Base-by-base conservation (phyloP, 1,284 basidiomycete species). In the Boletus nobilissimus region DNA sequence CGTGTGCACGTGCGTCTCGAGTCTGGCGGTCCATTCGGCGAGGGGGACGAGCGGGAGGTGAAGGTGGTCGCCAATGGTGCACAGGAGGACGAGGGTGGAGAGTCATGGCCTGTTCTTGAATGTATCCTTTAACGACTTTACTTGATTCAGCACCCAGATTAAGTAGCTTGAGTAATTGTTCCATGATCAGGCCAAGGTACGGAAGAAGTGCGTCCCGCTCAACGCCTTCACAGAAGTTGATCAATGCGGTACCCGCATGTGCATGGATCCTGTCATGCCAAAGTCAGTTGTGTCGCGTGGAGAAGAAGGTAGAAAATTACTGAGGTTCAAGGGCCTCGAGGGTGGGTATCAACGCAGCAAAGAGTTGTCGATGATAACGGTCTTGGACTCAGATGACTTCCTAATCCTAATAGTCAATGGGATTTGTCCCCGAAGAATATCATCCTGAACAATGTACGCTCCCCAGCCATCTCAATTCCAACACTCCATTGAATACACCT, bases 171-270 rank as follows among this genome's bases (percentile, higher is more conserved):
- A 96, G 86, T 2, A 96, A 88, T 1, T 93, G 90, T 80, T 92
- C 92, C 40, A 97, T 93, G 79, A 96, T 93, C 0, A 91, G 90
- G 74, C 96, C 95, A 26, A 97, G 90, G 84, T 95, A 95, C 0
- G 93, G 93, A 2, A 94, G 81, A 6, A 96, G 90, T 0, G 91
- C 92, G 32, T 94, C 90, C n/a, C 91, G 89, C 79, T 92, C 93
- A 46, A 95, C 94, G 57, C 94, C 94, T 84, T 96, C 94, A 85
- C 95, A 97, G 86, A 97, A 97, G 85, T 97, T 97, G 82, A 96
- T 95, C n/a, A 97, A 88, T 0, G 95, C 95, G 0, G 96, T 94
- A 0, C 95, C 95, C 0, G 96, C 95, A 80, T 97, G 96, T 0
- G 95, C 89, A 78, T 96, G 95, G 0, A 97, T 95, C 43, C 96